A percentile compares a stretch with the other conserved stretches of the same genome.
Evolutionary conservation across 2,329 filamentous ascomycete genomes (phyloP).

Genomic region (Penicillium sp.): DNA sequence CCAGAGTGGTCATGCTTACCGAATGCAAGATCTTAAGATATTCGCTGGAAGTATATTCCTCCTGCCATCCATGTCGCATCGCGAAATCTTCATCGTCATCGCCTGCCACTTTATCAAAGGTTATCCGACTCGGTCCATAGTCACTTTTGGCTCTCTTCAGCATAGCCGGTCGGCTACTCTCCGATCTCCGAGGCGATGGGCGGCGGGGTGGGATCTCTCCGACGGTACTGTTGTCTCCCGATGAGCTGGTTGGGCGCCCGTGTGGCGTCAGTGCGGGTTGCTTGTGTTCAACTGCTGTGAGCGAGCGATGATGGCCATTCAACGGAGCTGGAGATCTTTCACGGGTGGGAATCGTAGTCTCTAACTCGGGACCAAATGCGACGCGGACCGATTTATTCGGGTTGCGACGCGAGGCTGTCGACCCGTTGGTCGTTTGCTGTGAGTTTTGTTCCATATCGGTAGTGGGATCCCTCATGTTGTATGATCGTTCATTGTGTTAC

Average conservation of each 20-base stretch:
- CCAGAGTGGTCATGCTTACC: slow-evolving; percentile 46
- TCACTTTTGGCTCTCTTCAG: slow-evolving; percentile 54
- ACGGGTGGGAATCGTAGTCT: slow-evolving; percentile 38
- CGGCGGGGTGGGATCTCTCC: slow-evolving; percentile 25
- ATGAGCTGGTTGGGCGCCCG: slow-evolving; percentile 34
- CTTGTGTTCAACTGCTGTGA: slow-evolving; percentile 34
- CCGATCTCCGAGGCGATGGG: slow-evolving; percentile 32
- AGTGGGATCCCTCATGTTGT: slow-evolving; percentile 39
- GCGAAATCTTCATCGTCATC: slow-evolving; percentile 54
- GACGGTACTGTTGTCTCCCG: slow-evolving; percentile 28
- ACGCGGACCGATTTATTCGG: slow-evolving; percentile 37
- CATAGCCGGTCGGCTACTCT: slow-evolving; percentile 37
- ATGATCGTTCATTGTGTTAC: slow-evolving; percentile 33
- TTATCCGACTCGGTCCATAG: slow-evolving; percentile 45
- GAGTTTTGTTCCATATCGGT: slow-evolving; percentile 36
- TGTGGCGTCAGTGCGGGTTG: slow-evolving; percentile 21
- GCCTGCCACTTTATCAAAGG: slow-evolving; percentile 30
- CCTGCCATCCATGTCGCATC: slow-evolving; percentile 84
- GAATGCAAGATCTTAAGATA: slow-evolving; percentile 81
- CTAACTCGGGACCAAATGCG: slow-evolving; percentile 40
- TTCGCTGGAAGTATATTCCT: slow-evolving; percentile 86
- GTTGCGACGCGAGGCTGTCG: slow-evolving; percentile 33
- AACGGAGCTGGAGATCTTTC: slow-evolving; percentile 33
- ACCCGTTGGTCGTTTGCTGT: slow-evolving; percentile 29
- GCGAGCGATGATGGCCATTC: slow-evolving; percentile 34